Evolutionary conservation across 768 basidiomycete species (phyloP).

Genomic region (Mrakia frigida): DNA sequence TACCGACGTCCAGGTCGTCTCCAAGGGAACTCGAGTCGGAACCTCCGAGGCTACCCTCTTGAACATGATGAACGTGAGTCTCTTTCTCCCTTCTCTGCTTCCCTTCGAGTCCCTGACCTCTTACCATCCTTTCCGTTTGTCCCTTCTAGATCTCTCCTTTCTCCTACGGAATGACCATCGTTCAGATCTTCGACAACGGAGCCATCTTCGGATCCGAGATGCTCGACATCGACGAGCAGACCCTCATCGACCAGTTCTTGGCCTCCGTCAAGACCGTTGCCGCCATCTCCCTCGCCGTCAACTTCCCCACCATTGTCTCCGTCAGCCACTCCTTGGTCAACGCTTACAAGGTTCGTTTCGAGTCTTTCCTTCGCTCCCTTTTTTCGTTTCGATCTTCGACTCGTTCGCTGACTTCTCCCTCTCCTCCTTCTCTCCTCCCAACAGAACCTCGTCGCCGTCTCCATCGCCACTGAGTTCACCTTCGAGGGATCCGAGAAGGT

Average conservation of each 20-base stretch:
- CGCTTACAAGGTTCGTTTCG: conserved; percentile 65
- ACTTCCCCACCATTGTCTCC: conserved; percentile 93
- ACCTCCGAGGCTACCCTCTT: conserved; percentile 94
- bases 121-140: neutral
- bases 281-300: conserved; percentile 87
- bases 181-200: conserved; percentile 92
- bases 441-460: conserved; percentile 78
- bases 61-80: conserved; percentile 92
- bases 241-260: conserved; percentile 86
- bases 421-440: neutral
- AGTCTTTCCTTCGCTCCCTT: neutral
- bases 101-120: neutral
- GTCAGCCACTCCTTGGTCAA: conserved; percentile 94
- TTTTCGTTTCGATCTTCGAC: neutral
- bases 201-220: conserved; percentile 84
- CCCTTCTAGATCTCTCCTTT: conserved; percentile 54
- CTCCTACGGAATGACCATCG: conserved; percentile 98
- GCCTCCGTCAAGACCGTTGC: conserved; percentile 93
- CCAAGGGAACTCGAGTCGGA: conserved; percentile 87
- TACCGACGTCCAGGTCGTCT: conserved; percentile 90
- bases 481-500: conserved; percentile 94
- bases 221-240: conserved; percentile 86
- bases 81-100: neutral
- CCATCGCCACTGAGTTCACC: conserved; percentile 84
- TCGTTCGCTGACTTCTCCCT: neutral